A percentile compares a stretch with the other conserved stretches of the same genome.
Conservation (phyloP, 1,139 yeast species). For the Taiozyma sp. region DNA sequence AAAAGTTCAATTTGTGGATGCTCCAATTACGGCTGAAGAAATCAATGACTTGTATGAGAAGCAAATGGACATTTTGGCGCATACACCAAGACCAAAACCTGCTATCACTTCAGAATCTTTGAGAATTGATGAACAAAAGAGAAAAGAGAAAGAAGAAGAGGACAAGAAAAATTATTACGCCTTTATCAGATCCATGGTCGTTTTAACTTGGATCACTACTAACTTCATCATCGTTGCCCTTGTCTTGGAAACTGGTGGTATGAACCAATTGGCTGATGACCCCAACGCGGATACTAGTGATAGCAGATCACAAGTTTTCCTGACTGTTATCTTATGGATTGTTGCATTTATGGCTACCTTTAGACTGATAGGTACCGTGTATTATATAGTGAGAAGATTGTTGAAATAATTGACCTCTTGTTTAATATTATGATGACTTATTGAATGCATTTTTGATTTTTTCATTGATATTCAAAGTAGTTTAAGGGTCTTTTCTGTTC, state of each 20-base stretch:
- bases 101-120: slow-evolving; percentile 34
- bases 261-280: slow-evolving; percentile 25
- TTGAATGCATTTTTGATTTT: not conserved
- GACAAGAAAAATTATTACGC: slow-evolving; percentile 67
- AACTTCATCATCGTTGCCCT: slow-evolving; percentile 68
- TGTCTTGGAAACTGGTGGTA: slow-evolving; percentile 62
- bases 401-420: slow-evolving; percentile 17
- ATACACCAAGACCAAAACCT: slow-evolving; percentile 36
- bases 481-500: not conserved
- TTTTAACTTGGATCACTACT: slow-evolving; percentile 72
- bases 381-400: slow-evolving; percentile 46
- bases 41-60: slow-evolving; percentile 55
- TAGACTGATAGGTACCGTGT: slow-evolving; percentile 61
- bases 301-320: slow-evolving; percentile 47
- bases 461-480: not conserved
- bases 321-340: slow-evolving; percentile 71
- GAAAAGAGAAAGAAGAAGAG: slow-evolving; percentile 42
- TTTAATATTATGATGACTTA: not conserved
- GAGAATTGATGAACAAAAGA: slow-evolving; percentile 24
- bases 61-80: slow-evolving; percentile 55
- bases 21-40: slow-evolving; percentile 58
- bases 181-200: slow-evolving; percentile 71
- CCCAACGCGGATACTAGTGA: slow-evolving; percentile 26
- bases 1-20: slow-evolving; percentile 64
- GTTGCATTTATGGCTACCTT: slow-evolving; percentile 77